phyloP scores from a whole-genome alignment of 1,139 yeast genomes.

The Geotrichum klebahnii region DNA sequence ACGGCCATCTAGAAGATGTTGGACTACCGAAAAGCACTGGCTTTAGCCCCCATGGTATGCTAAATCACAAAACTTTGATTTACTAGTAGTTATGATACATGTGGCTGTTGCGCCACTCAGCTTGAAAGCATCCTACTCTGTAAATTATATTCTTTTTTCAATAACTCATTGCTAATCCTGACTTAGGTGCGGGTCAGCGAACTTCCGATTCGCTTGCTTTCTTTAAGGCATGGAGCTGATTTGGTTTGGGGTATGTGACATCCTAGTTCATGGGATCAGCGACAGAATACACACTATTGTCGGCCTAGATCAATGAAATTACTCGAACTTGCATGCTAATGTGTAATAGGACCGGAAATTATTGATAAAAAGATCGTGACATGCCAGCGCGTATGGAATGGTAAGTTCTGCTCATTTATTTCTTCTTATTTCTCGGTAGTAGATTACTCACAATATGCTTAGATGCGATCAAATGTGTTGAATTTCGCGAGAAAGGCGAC shows the following conservation, averaged over 20 bases:
- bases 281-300: no score
- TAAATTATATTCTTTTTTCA: no score
- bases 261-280: background rate
- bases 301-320: no score
- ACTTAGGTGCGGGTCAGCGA: conserved; percentile 78
- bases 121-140: no score
- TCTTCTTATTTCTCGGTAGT: background rate
- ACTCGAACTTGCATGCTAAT: no score
- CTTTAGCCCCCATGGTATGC: conserved; percentile 79
- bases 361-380: conserved; percentile 76
- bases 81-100: no score
- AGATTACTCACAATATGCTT: conserved; percentile 1
- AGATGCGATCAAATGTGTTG: conserved; percentile 36
- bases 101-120: no score
- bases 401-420: conserved; percentile 50
- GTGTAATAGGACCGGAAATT: conserved; percentile 66
- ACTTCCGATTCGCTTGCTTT: conserved; percentile 76
- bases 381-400: conserved; percentile 63
- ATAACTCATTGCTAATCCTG: no score
- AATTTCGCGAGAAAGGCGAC: conserved; percentile 42
- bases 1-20: conserved; percentile 27
- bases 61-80: background rate
- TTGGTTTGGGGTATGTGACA: conserved; percentile 67
- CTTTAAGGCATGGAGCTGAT: conserved; percentile 83
- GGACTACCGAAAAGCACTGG: conserved; percentile 64